Evolutionary conservation across 139 green algal genomes (phyloP).

Genomic region (Pleodorina starrii): DNA sequence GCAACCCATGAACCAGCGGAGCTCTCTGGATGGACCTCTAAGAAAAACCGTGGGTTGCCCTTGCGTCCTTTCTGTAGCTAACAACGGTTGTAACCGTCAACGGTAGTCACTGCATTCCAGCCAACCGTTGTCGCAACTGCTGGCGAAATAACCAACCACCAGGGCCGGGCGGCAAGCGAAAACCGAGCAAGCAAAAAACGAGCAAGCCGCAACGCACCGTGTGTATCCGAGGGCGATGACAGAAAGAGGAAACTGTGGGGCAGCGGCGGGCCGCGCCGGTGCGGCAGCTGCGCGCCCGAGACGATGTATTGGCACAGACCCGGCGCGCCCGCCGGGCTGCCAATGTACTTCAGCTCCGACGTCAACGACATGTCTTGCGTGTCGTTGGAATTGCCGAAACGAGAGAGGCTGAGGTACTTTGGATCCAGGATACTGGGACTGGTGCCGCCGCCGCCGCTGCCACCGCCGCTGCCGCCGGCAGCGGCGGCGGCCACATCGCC

Average conservation of each 20-base stretch:
- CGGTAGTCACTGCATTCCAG: too few relatives aligned
- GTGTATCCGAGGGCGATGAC: not conserved
- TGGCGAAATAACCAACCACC: too few relatives aligned
- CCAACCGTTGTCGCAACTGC: too few relatives aligned
- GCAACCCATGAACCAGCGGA: too few relatives aligned
- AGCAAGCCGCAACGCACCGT: too few relatives aligned
- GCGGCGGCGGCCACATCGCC: not conserved
- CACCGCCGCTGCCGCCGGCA: not conserved
- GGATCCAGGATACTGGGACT: not conserved
- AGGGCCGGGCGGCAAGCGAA: too few relatives aligned
- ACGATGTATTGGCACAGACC: not conserved
- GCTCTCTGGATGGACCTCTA: too few relatives aligned
- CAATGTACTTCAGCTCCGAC: conserved; percentile 9
- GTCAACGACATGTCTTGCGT: not conserved
- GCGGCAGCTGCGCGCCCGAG: not conserved
- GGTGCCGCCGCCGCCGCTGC: too few relatives aligned
- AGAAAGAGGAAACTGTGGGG: not conserved
- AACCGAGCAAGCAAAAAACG: too few relatives aligned
- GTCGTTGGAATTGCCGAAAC: not conserved
- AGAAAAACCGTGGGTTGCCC: too few relatives aligned
- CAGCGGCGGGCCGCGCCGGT: not conserved
- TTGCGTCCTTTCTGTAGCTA: too few relatives aligned
- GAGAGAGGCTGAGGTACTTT: not conserved
- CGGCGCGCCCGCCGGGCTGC: conserved; percentile 7
- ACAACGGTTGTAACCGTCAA: too few relatives aligned